phyloP scores from a whole-genome alignment of 805 yeast genomes.

The Pichia sporocuriosa region DNA sequence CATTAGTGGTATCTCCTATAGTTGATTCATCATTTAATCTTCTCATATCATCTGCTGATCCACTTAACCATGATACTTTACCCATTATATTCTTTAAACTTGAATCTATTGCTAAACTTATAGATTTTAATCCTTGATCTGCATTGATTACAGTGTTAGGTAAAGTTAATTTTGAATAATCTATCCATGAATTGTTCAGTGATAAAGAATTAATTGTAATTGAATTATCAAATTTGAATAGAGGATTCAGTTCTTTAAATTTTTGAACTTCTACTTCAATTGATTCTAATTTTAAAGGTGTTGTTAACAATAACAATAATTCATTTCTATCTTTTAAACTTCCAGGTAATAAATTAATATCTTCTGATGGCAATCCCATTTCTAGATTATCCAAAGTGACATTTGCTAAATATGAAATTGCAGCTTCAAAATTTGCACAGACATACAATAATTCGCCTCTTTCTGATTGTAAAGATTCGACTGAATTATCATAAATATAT shows the following conservation, averaged over 20 bases:
- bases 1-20: background rate
- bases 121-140: slow-evolving; percentile 31
- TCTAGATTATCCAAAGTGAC: slow-evolving; percentile 29
- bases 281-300: slow-evolving; percentile 22
- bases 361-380: slow-evolving; percentile 16
- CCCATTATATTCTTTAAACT: slow-evolving; percentile 30
- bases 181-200: slow-evolving; percentile 11
- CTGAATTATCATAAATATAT: slow-evolving; percentile 17
- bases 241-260: slow-evolving; percentile 14
- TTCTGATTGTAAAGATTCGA: slow-evolving; percentile 23
- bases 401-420: slow-evolving; percentile 29
- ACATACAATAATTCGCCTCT: slow-evolving; percentile 30
- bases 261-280: slow-evolving; percentile 23
- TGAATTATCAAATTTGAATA: background rate
- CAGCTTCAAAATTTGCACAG: slow-evolving; percentile 32
- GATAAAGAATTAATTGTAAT: background rate
- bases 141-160: slow-evolving; percentile 25
- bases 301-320: slow-evolving; percentile 11
- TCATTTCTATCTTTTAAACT: slow-evolving; percentile 1
- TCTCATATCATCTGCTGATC: slow-evolving; percentile 9
- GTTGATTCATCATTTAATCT: background rate
- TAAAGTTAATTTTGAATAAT: slow-evolving; percentile 12
- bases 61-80: slow-evolving; percentile 26
- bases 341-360: slow-evolving; percentile 8
- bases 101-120: slow-evolving; percentile 31